Base-by-base conservation (phyloP, 768 basidiomycete genomes). In the Lactarius evosmus region DNA sequence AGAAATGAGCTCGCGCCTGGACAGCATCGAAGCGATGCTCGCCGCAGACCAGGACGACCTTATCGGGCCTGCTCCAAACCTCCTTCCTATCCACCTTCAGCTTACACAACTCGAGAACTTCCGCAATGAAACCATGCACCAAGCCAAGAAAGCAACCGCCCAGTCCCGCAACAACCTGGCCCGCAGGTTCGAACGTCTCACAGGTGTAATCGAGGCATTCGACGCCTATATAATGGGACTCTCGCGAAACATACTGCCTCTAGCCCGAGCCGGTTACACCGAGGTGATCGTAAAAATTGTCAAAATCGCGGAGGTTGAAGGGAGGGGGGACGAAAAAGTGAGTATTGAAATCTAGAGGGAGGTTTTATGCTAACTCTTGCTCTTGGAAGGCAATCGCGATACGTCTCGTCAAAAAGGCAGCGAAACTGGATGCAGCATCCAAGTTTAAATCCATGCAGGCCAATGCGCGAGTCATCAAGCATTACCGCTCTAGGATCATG, bases 361-460 rank as follows among this genome's bases (percentile, higher is more conserved):
- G 29, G 3, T 54, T 56, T 34, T 16, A 11, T 49, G 61, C 19
- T 62, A 27, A 46, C n/a, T 58, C 52, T 56, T 12, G 32, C n/a
- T 58, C 52, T 56, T 12, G 32, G 1, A 67, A 96, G 95, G 93
- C 96, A 7, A 87, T 97, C 34, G 95, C 92, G 40, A 91, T 98
- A 72, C 85, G 90, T 57, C 88, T 99, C 25, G 90, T 98, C 62
- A 96, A 95, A 75, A 96, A 95, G 74, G 89, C 92, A 2, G 92
- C 93, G 7, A 95, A 93, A 71, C 80, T 91, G 73, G 95, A 96
- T 70, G 91, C 94, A 22, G 93, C 97, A 1, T 88, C 92, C 12
- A 95, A 93, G 74, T 95, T 93, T 78, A 91, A 86, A 72, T 96
- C 93, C 16, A 86, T 95, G 82, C 90, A 93, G 75, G 95, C 95